Conservation (phyloP, 805 yeast species). For the Candida ovalis region DNA sequence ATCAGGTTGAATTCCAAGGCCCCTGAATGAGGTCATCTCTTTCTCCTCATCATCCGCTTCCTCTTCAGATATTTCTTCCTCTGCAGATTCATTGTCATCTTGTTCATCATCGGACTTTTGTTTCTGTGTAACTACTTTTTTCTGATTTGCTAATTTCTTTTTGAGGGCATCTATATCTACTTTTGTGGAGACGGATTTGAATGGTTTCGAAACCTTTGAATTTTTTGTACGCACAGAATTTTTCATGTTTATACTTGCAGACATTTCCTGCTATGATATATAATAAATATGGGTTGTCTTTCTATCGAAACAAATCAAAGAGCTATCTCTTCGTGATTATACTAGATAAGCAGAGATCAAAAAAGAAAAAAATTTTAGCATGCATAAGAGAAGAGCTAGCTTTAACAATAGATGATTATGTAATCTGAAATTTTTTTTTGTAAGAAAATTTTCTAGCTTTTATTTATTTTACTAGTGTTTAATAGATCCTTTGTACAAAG, state of each 20-base stretch:
- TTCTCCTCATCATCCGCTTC: conserved; percentile 9
- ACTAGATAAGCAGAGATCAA: background rate
- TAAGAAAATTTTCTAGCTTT: conserved; percentile 4
- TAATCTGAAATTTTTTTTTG: conserved; percentile 1
- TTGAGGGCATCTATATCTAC: conserved; percentile 29
- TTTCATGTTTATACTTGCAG: conserved; percentile 13
- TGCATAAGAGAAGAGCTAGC: background rate
- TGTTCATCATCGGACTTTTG: background rate
- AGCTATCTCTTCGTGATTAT: too few species aligned
- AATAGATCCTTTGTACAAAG: too few species aligned
- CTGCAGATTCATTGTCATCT: conserved; percentile 11
- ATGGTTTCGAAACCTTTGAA: conserved; percentile 8
- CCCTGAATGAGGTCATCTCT: conserved; percentile 38
- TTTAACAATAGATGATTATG: background rate
- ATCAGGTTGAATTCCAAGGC: conserved; percentile 69
- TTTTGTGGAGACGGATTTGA: conserved; percentile 15
- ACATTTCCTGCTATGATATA: conserved; percentile 8
- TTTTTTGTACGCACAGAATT: background rate
- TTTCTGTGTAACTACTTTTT: conserved; percentile 9
- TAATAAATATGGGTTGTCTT: too few species aligned
- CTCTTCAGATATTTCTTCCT: conserved; percentile 11
- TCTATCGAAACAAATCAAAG: too few species aligned
- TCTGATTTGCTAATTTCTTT: conserved; percentile 20
- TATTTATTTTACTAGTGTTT: too few species aligned
- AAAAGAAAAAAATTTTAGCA: background rate